phyloP scores from a whole-genome alignment of 371 early-diverging fungal genomes.

The Nematocida minor region DNA sequence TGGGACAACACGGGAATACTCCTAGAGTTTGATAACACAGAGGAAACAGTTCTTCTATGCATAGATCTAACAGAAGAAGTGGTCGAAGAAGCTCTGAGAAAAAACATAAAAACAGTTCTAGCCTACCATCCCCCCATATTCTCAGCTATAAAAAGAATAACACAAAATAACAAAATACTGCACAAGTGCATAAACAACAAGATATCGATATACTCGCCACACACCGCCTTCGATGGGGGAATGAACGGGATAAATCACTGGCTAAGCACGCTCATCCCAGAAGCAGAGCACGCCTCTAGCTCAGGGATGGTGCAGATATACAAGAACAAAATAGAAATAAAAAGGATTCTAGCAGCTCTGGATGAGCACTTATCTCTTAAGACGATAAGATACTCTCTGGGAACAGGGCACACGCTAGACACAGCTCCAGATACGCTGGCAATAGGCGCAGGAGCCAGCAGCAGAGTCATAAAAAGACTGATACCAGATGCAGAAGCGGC shows the following conservation, averaged over 20 bases:
- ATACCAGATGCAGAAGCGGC: constrained; percentile 73
- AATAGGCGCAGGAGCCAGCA: constrained; percentile 70
- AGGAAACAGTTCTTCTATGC: constrained; percentile 77
- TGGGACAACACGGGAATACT: constrained; percentile 84
- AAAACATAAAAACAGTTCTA: constrained; percentile 65
- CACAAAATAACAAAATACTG: constrained; percentile 73
- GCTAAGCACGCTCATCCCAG: constrained; percentile 10
- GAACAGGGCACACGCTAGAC: neutral
- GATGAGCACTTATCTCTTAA: neutral
- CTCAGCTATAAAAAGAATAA: constrained; percentile 73
- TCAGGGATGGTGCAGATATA: constrained; percentile 18
- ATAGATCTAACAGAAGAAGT: constrained; percentile 82
- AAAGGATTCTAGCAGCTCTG: constrained; percentile 14
- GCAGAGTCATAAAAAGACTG: constrained; percentile 68
- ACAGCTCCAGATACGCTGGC: constrained; percentile 50
- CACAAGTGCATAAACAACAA: constrained; percentile 73
- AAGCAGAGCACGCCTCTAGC: neutral
- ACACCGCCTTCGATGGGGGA: constrained; percentile 79
- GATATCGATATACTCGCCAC: constrained; percentile 85
- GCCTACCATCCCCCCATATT: constrained; percentile 94
- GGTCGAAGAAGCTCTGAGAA: constrained; percentile 75
- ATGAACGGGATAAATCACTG: constrained; percentile 53
- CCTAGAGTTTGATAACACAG: constrained; percentile 58
- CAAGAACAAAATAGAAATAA: constrained; percentile 19
- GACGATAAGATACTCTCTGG: constrained; percentile 3